Conservation (phyloP, 208 protist genomes). For the Leishmania aethiopica region DNA sequence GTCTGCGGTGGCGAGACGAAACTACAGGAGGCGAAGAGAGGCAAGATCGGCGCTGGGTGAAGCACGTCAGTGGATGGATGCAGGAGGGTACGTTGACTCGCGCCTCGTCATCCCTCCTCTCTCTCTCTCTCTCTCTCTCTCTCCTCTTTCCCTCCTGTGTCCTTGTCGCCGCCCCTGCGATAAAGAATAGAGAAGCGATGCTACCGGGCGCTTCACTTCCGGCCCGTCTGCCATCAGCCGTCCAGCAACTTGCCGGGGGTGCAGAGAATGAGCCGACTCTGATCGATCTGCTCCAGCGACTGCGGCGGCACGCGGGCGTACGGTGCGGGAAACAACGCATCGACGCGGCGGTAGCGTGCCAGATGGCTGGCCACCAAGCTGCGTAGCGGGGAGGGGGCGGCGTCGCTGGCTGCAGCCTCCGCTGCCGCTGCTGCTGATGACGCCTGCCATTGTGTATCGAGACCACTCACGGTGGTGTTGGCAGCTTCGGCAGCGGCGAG, state of each 20-base stretch:
- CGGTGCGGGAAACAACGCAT: slow-evolving; percentile 20
- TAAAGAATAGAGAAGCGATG: neutral
- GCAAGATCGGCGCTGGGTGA: too few relatives aligned
- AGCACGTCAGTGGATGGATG: too few relatives aligned
- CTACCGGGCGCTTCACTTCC: neutral
- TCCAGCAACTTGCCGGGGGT: neutral
- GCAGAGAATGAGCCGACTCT: slow-evolving; percentile 35
- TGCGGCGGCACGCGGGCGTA: slow-evolving; percentile 16
- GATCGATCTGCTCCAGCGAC: slow-evolving; percentile 33
- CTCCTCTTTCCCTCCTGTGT: neutral
- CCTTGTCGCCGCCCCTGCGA: neutral
- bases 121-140: neutral
- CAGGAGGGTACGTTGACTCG: neutral
- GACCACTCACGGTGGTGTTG: neutral
- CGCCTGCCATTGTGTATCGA: neutral
- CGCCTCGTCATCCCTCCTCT: neutral
- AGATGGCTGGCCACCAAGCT: slow-evolving; percentile 15
- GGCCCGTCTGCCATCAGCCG: neutral
- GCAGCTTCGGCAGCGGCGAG: neutral
- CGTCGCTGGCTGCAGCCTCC: neutral
- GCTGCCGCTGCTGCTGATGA: neutral
- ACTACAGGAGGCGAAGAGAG: too few relatives aligned
- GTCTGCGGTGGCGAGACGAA: too few relatives aligned
- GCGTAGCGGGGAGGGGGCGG: neutral
- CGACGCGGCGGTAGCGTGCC: neutral